Base-by-base conservation (phyloP, 805 yeast genomes). In the Wickerhamomyces alni region DNA sequence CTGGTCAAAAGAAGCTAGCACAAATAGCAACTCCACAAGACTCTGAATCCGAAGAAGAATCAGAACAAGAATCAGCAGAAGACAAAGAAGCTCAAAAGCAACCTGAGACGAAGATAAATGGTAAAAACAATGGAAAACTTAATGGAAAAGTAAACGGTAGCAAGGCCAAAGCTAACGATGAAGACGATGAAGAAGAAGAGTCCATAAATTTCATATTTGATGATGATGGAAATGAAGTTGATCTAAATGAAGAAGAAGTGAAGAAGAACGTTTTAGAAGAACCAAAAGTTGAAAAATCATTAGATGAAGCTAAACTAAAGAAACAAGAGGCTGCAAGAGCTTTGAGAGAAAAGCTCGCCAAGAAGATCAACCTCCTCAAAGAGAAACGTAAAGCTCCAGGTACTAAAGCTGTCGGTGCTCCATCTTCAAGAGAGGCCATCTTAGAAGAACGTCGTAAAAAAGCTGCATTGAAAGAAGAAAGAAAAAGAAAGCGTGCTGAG, bases 331-430 rank as follows among this genome's bases (percentile, higher is more conserved):
- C 80, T 29, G 63, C 87, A 36, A 74, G 74, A 5, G 82, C 77
- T 49, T 70, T 93, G 43, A 78, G 89, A 54, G 82, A 80, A n/a
- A 83, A 83, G 58, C 72, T 93, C 33, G 81, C 91, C 22, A 74
- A 73, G 15, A 86, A 80, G 59, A 89, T 93, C 47, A 74, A 67
- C 41, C 65, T 63, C 8, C 54, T 93, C 65, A 78, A 80, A 49
- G 88, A 81, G 40, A 83, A 77, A 62, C 79, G 99, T 58, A 89
- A 83, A 54, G 99, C 98, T 1, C 93, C 94, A 1, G 98, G 98
- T 2, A 67, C 89, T 1, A 81, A 77, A 34, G 78, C 71, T 5
- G 68, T 72, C 5, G 96, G 96, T 18, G 93, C 96, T 0, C 88
- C 89, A 13, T 73, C 80, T 43, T 85, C 91, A 10, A 72, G 97